phyloP scores from a whole-genome alignment of 2,329 filamentous ascomycete genomes.

The Neofusicoccum laricinum region DNA sequence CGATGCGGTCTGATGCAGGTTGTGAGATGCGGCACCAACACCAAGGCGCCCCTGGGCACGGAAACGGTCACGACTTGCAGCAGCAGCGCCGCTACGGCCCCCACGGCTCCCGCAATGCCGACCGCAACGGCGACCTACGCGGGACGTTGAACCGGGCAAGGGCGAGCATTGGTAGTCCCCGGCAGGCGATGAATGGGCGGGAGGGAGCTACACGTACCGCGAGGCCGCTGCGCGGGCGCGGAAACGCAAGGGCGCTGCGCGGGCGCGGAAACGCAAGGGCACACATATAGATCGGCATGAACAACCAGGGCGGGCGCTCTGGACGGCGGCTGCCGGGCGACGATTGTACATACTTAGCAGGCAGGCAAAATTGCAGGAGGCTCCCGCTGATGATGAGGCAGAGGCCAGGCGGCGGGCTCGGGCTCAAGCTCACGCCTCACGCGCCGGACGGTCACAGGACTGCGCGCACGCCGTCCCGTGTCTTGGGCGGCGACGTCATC shows the following conservation, averaged over 20 bases:
- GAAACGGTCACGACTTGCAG: constrained; percentile 2
- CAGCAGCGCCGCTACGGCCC: background rate
- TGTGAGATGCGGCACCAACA: background rate
- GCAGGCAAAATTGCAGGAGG: constrained; percentile 1
- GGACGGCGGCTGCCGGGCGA: background rate
- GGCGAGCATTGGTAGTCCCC: too few species aligned
- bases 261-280: background rate
- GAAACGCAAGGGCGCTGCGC: background rate
- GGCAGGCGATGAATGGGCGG: background rate
- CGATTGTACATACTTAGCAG: background rate
- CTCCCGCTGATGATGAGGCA: background rate
- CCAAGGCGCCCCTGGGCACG: constrained; percentile 3
- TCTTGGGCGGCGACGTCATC: background rate
- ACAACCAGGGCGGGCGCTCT: background rate
- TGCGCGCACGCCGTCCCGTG: background rate
- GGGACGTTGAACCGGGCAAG: too few species aligned
- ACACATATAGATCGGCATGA: background rate
- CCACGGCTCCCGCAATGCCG: background rate
- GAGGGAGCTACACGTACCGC: background rate
- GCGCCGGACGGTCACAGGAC: background rate
- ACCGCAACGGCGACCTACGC: background rate
- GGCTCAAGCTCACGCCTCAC: background rate
- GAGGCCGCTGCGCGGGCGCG: background rate
- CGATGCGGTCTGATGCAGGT: background rate
- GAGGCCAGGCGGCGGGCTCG: background rate